Base-by-base conservation (phyloP, 306 rosid species). In the Purshia tridentata region DNA sequence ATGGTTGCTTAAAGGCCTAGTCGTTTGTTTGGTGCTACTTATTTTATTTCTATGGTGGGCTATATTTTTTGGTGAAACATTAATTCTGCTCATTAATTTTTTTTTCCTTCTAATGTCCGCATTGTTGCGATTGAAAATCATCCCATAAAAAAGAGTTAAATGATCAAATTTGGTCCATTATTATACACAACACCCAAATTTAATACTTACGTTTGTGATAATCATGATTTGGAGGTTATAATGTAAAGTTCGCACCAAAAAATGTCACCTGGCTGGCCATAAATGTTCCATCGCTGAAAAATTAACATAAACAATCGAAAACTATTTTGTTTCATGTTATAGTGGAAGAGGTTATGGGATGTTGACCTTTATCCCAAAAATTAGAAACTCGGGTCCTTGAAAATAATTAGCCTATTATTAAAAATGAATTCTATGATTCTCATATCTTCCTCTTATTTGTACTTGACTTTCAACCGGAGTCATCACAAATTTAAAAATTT, bases 161-260 rank as follows among this genome's bases (percentile, higher is more conserved):
- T 71, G 70, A 44, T 82, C 81, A 54, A 19, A 69, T 70, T 70
- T 51, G 81, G 66, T 59, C 60, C 20, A 71, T 71, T 44, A 73
- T 67, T 46, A 29, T 59, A 6, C n/a, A 29, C 50, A 66, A 29
- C 67, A 48, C 58, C 35, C 40, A 45, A 59, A 50, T 65, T 56
- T 58, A 16, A 5, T n/a, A n/a, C 18, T 20, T 22, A 72, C 53
- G 81, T 57, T 55, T 55, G 48, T 67, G 37, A 20, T 9, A 9
- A 9, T 12, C 37, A 11, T 18, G 65, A 13, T 72, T 18, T 0
- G 56, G 72, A 68, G 79, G 74, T 50, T 73, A 79, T 22, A 51
- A 50, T 39, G 74, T 55, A 67, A 73, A 42, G 65, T 39, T 67
- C 70, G 19, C 23, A 29, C 76, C 82, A 59, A 59, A 60, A 59